phyloP scores from a whole-genome alignment of 352 stramenopile species.

The Globisporangium polare region DNA sequence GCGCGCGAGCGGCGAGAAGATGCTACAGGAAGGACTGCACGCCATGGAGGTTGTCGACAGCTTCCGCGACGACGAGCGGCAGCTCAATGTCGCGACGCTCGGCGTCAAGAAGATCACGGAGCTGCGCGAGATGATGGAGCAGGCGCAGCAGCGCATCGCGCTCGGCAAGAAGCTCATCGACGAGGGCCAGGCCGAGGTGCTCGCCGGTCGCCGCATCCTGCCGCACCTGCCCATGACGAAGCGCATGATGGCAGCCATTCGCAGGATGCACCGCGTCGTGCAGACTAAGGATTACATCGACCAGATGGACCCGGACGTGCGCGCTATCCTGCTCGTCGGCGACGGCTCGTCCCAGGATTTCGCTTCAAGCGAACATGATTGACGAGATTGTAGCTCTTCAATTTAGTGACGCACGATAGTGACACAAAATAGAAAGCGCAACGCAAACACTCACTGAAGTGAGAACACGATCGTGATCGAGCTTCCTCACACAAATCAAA shows the following conservation, averaged over 20 bases:
- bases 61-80: slow-evolving; percentile 40
- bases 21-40: slow-evolving; percentile 36
- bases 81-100: slow-evolving; percentile 48
- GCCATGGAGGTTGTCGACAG: slow-evolving; percentile 40
- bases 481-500: background rate
- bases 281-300: slow-evolving; percentile 74
- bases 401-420: background rate
- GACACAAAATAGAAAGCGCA: background rate
- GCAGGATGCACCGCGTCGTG: slow-evolving; percentile 53
- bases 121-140: slow-evolving; percentile 41
- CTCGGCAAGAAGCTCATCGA: slow-evolving; percentile 27
- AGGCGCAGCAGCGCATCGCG: slow-evolving; percentile 38
- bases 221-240: slow-evolving; percentile 53
- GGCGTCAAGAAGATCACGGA: slow-evolving; percentile 57
- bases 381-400: background rate
- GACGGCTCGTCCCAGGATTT: slow-evolving; percentile 2
- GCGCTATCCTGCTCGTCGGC: slow-evolving; percentile 26
- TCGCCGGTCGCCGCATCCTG: slow-evolving; percentile 36
- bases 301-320: slow-evolving; percentile 49
- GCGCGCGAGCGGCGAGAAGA: slow-evolving; percentile 41
- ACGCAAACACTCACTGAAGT: background rate
- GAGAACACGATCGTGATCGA: background rate
- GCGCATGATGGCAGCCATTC: slow-evolving; percentile 52
- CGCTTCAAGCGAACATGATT: background rate
- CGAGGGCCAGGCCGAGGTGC: slow-evolving; percentile 41